Conservation (phyloP, 2,329 filamentous ascomycete genomes). For the Hymenoscyphus repandus region DNA sequence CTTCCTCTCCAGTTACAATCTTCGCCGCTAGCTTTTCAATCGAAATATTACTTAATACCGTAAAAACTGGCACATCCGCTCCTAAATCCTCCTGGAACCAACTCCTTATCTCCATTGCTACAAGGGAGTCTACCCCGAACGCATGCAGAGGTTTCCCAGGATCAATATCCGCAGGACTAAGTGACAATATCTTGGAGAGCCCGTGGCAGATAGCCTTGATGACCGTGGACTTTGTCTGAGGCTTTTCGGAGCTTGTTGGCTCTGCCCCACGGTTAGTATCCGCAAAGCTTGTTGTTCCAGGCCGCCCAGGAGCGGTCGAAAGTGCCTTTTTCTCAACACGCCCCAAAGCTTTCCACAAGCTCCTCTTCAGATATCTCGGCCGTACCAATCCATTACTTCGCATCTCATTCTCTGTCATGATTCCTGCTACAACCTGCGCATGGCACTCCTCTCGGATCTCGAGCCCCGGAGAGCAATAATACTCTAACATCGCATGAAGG, state of each 20-base stretch:
- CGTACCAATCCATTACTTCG: neutral
- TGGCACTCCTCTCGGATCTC: no score
- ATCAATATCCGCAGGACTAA: neutral
- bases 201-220: constrained; percentile 22
- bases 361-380: no score
- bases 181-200: neutral
- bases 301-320: no score
- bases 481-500: constrained; percentile 34
- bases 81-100: constrained; percentile 41
- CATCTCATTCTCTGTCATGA: neutral
- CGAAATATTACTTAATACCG: constrained; percentile 1
- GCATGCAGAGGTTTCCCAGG: neutral
- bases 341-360: no score
- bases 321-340: no score
- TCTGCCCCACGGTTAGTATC: no score
- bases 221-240: no score
- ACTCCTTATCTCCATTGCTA: constrained; percentile 45
- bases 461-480: neutral
- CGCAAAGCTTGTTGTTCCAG: no score
- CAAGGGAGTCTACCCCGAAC: constrained; percentile 40
- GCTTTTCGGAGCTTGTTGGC: no score
- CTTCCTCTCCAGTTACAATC: neutral
- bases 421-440: no score
- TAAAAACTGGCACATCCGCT: constrained; percentile 32
- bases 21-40: constrained; percentile 1